Evolutionary conservation across 441 rosid genomes (phyloP).

Genomic region (Raphanus hybrid): DNA sequence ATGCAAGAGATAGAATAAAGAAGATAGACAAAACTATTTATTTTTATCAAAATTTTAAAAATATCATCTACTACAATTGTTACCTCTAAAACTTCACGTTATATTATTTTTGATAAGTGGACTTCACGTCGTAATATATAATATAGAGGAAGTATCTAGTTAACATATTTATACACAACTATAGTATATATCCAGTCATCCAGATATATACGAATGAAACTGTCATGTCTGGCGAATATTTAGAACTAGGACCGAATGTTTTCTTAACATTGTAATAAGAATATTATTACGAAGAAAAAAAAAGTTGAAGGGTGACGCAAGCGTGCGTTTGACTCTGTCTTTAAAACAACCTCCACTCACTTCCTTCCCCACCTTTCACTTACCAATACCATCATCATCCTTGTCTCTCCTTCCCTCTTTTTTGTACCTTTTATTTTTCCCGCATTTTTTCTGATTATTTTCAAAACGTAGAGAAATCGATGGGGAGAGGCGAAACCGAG

Average conservation of each 20-base stretch:
- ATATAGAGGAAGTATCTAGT: background rate
- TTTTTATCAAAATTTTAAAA: no score
- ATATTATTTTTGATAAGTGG: no score
- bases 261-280: background rate
- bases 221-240: background rate
- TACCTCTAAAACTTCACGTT: no score
- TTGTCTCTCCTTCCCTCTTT: background rate
- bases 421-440: slow-evolving; percentile 12
- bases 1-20: no score
- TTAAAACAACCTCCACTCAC: slow-evolving; percentile 40
- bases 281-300: no score
- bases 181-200: background rate
- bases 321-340: slow-evolving; percentile 57
- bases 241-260: background rate
- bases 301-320: slow-evolving; percentile 49
- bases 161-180: background rate
- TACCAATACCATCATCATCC: background rate
- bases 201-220: background rate
- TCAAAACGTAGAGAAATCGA: slow-evolving; percentile 32
- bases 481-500: slow-evolving; percentile 71
- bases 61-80: no score
- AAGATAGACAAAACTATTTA: no score
- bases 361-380: slow-evolving; percentile 33
- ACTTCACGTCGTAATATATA: no score
- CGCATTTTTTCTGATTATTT: slow-evolving; percentile 18